Percentiles rank a stretch among this genome's conserved stretches.
These are phyloP conservation scores for Myxozyma monticola DNA, from an alignment of 805 yeast species.

Conservation along the genomic window DNA sequence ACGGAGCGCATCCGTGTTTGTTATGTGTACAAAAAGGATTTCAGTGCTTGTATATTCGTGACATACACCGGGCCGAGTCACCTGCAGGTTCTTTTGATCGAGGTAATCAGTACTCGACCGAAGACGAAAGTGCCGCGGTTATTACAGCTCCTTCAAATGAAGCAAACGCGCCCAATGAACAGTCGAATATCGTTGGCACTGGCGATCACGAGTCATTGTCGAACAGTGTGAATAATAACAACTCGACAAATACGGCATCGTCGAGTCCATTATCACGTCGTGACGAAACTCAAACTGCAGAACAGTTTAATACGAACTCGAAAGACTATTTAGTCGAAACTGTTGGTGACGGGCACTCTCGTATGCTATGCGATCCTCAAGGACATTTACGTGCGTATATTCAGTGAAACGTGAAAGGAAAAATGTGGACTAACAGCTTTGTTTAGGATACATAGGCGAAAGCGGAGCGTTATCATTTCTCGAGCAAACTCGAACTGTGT, in stretches of 20 bases:
- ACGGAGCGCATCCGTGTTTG: slow-evolving; percentile 41
- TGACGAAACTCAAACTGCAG: neutral
- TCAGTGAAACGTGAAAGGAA: neutral
- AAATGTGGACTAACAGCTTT: neutral
- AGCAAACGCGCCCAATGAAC: too few species aligned
- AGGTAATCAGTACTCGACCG: too few species aligned
- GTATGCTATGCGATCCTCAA: slow-evolving; percentile 42
- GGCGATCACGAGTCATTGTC: too few species aligned
- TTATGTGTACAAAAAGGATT: slow-evolving; percentile 39
- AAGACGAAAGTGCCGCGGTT: too few species aligned
- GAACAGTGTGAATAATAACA: too few species aligned
- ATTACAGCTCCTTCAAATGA: too few species aligned
- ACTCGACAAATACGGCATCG: too few species aligned
- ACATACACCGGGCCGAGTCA: too few species aligned
- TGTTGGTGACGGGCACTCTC: slow-evolving; percentile 29
- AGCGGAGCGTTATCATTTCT: slow-evolving; percentile 46
- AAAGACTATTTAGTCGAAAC: slow-evolving; percentile 22
- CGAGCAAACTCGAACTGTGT: slow-evolving; percentile 45
- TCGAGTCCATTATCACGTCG: neutral
- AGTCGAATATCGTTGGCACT: too few species aligned
- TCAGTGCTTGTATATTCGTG: slow-evolving; percentile 33
- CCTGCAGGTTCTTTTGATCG: too few species aligned
- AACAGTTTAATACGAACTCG: neutral
- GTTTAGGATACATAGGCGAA: slow-evolving; percentile 44
- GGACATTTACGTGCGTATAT: slow-evolving; percentile 39